These are phyloP conservation scores for Coemansia sp. DNA, from an alignment of 192 early-diverging fungal genomes.

Conservation along the genomic window DNA sequence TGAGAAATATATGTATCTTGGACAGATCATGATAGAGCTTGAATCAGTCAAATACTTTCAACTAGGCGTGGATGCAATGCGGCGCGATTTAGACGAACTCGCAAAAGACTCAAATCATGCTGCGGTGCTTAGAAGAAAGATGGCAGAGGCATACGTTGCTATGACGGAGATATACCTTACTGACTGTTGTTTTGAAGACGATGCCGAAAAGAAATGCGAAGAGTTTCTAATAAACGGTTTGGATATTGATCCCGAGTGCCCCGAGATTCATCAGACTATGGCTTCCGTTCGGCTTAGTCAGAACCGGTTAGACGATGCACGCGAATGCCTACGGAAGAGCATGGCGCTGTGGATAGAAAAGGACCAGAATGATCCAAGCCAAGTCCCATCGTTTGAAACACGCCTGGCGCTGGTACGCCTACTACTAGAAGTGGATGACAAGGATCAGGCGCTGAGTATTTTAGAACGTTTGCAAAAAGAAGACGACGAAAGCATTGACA, in stretches of 20 bases:
- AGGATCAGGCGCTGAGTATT: conserved; percentile 76
- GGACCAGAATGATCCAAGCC: conserved; percentile 46
- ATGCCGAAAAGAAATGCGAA: conserved; percentile 87
- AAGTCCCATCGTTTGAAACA: conserved; percentile 78
- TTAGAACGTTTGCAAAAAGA: conserved; percentile 83
- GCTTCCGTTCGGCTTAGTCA: conserved; percentile 91
- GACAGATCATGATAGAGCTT: conserved; percentile 68
- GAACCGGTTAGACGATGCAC: conserved; percentile 78
- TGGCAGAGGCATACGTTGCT: conserved; percentile 84
- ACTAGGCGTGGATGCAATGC: conserved; percentile 70
- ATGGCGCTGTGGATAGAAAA: conserved; percentile 73
- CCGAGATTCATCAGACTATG: conserved; percentile 85
- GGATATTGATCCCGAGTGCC: conserved; percentile 67
- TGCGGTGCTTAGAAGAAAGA: conserved; percentile 60
- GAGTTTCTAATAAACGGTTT: conserved; percentile 68
- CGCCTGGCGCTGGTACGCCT: conserved; percentile 82
- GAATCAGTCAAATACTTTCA: conserved; percentile 72
- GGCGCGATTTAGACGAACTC: conserved; percentile 52
- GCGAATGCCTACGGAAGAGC: conserved; percentile 61
- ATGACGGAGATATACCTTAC: conserved; percentile 98
- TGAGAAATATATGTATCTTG: conserved; percentile 88
- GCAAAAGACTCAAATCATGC: conserved; percentile 35
- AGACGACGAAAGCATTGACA: conserved; percentile 89
- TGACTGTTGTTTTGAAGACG: conserved; percentile 92
- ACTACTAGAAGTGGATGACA: conserved; percentile 80